Base-by-base conservation (phyloP, 2,329 filamentous ascomycete genomes). In the Xylaria polymorpha region DNA sequence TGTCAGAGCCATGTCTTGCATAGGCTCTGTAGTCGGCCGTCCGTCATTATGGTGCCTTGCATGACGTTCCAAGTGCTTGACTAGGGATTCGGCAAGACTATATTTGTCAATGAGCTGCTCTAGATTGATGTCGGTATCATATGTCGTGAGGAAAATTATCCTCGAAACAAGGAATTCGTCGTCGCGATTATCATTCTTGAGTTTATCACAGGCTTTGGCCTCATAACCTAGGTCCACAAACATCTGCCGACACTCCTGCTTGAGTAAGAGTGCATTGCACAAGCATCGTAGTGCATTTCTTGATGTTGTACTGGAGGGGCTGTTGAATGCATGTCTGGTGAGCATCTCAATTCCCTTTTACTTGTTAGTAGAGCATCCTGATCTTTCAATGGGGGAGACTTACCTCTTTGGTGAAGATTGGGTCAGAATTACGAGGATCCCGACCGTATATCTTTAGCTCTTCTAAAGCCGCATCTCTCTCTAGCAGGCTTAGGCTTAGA, bases 141-240 rank as follows among this genome's bases (percentile, higher is more conserved):
- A 97, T 0, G 94, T 97, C 39, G 90, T 87, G 12, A 96, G 85
- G 75, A 97, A 94, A 18, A 97, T 82, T 51, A 97, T 88, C 61
- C 94, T 88, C n/a, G 91, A 91, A 68, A 87, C 82, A 1, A 98
- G 85, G 79, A 98, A 98, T 77, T 98, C 94, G 74, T 97, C 91
- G 70, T 98, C 94, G 64, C 87, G 85, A 74, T 85, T 90, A 70
- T 94, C 91, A 66, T 86, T 90, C 85, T 91, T 91, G 50, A 97
- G 85, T 71, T 87, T 89, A 65, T 88, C 85, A 67, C 93, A 94
- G 20, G 91, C 88, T 74, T 90, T 91, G 18, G 85, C 81, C 48
- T 88, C 88, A 76, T 88, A 91, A 9, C 87, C 91, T 25, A 93
- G 82, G 75, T 94, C 88, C 15, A 94, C 90, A 62, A 96, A 90